A percentile compares a stretch with the other conserved stretches of the same genome.
These are phyloP conservation scores for Arthrinium phaeospermum DNA, from an alignment of 2,329 filamentous ascomycete species.

Conservation along the genomic window DNA sequence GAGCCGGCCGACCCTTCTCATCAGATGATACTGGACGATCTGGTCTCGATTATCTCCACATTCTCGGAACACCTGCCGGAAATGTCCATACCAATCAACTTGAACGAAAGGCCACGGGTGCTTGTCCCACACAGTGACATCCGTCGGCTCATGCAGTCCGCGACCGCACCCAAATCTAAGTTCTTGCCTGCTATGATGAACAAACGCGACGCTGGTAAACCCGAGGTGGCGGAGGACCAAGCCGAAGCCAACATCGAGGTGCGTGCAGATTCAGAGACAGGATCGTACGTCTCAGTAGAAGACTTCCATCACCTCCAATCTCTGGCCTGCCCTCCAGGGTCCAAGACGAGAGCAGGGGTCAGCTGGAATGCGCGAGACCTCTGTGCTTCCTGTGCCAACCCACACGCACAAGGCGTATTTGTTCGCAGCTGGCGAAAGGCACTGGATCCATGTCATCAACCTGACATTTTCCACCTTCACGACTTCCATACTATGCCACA, in stretches of 20 bases:
- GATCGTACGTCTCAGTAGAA: conserved; percentile 24
- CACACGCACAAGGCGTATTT: conserved; percentile 69
- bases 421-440: conserved; percentile 69
- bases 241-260: neutral
- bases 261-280: neutral
- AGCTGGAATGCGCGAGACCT: conserved; percentile 69
- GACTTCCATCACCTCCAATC: conserved; percentile 41
- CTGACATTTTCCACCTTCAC: conserved; percentile 75
- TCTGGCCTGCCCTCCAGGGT: conserved; percentile 66
- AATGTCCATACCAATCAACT: conserved; percentile 86
- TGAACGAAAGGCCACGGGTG: conserved; percentile 75
- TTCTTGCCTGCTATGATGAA: conserved; percentile 53
- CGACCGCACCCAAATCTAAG: conserved; percentile 45
- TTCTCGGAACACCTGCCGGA: conserved; percentile 78
- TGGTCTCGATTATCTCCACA: conserved; percentile 69
- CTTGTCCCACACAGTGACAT: conserved; percentile 72
- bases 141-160: conserved; percentile 36
- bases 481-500: conserved; percentile 74
- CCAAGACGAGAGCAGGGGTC: conserved; percentile 61
- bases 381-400: conserved; percentile 66
- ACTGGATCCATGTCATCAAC: conserved; percentile 75
- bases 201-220: conserved; percentile 25
- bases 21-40: conserved; percentile 46
- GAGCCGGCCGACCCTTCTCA: conserved; percentile 40
- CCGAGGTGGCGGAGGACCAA: neutral